Evolutionary conservation across 176 grass and related monocot species (phyloP), one percentile per base, ranked within the genome.

Genomic region (Rhynchospora breviuscula): DNA sequence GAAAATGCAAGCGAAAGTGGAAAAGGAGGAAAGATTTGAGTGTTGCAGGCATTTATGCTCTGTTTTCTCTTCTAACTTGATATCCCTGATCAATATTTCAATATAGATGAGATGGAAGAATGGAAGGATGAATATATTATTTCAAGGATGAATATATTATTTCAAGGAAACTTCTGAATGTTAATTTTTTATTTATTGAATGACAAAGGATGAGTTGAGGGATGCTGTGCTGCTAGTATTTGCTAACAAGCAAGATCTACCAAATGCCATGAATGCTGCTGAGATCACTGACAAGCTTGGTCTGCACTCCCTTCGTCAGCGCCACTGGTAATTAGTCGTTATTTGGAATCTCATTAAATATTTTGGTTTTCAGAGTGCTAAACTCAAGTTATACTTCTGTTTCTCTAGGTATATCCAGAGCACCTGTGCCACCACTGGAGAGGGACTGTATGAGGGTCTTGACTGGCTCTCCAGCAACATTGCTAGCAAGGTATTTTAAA

Each of bases 221-320:
- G 93, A 94, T 84, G 93, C 90, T 40, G 93, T 94, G 18, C 85
- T 94, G 84, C 90, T 94, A 18, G 88, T 94, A 67, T 94, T 94
- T 29, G 90, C 90, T 47, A 94, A 94, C 84, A 94, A 94, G 63
- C 90, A 94, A 94, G 93, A 94, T 88, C 88, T 94, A 31, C 90
- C 93, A 15, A 94, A 92, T 81, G 93, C 93, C n/a, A 94, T 92
- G 93, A 94, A 94, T 87, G 90, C 90, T 87, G 93, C 93, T 87
- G 93, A 94, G 75, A 94, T 94, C 72, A 94, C 93, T 0, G 93
- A 94, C 81, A 92, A 94, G 78, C 90, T 94, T 51, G 90, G 93
- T 81, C 90, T 94, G 18, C 90, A 94, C 29, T 94, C 93, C 58
- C 77, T 94, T 53, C 90, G 92, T 84, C 92, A 94, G 82, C 86